These are phyloP conservation scores for Chrysopogon serrulatus DNA, from an alignment of 176 grass and related monocot species.

Conservation along the genomic window DNA sequence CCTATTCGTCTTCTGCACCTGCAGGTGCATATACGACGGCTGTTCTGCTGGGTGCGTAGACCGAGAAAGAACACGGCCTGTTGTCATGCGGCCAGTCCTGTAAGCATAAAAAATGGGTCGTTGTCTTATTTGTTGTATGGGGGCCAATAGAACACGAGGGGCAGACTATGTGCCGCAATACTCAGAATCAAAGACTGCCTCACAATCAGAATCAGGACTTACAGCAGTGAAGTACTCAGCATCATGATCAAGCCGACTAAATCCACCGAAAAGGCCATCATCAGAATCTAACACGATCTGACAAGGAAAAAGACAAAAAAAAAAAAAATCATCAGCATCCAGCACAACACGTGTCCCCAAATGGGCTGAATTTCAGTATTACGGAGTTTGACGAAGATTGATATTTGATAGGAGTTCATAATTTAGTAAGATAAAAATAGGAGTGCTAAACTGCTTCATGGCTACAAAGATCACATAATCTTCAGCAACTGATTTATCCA, in stretches of 20 bases:
- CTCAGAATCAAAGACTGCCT: too few species aligned
- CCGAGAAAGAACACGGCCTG: slow-evolving; percentile 64
- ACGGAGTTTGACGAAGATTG: not conserved
- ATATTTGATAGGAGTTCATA: not conserved
- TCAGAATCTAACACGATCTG: slow-evolving; percentile 86
- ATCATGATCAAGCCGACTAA: slow-evolving; percentile 71
- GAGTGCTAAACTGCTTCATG: not conserved
- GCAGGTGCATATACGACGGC: slow-evolving; percentile 70
- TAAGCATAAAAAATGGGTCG: not conserved
- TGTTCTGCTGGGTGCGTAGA: slow-evolving; percentile 86
- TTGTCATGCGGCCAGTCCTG: slow-evolving; percentile 89
- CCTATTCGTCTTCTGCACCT: not conserved
- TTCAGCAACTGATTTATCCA: slow-evolving; percentile 9
- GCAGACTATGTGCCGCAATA: not conserved
- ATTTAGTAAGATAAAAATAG: not conserved
- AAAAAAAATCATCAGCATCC: slow-evolving; percentile 4
- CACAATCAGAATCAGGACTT: slow-evolving; percentile 34
- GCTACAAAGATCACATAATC: not conserved
- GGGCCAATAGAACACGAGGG: not conserved
- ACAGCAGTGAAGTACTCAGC: slow-evolving; percentile 80
- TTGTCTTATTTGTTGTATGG: not conserved
- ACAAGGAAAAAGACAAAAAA: not conserved
- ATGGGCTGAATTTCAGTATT: not conserved
- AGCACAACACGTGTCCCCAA: not conserved
- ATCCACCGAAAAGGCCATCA: slow-evolving; percentile 82